These are phyloP conservation scores for Pichia sp. DNA, from an alignment of 1,139 yeast species.

Conservation along the genomic window DNA sequence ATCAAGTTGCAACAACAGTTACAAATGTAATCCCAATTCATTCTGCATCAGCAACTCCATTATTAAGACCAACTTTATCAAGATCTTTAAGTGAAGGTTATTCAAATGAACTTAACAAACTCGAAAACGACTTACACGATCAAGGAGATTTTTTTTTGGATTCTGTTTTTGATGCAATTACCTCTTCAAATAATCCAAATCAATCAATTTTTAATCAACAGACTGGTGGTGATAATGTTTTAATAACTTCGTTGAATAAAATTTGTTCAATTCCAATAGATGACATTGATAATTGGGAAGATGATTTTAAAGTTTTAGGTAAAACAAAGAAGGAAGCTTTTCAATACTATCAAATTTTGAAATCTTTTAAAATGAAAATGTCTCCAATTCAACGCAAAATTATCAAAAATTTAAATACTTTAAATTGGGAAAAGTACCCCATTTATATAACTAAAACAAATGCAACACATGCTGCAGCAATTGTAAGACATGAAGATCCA, in stretches of 20 bases:
- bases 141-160: slow-evolving; percentile 55
- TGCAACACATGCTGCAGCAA: slow-evolving; percentile 76
- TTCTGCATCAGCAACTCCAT: slow-evolving; percentile 14
- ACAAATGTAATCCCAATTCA: slow-evolving; percentile 6
- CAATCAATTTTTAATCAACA: slow-evolving; percentile 22
- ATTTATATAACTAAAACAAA: slow-evolving; percentile 59
- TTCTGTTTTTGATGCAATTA: slow-evolving; percentile 54
- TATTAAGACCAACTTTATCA: slow-evolving; percentile 21
- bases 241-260: slow-evolving; percentile 22
- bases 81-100: slow-evolving; percentile 31
- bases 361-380: slow-evolving; percentile 36
- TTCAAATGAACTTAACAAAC: slow-evolving; percentile 27
- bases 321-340: slow-evolving; percentile 13
- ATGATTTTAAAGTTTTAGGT: slow-evolving; percentile 7
- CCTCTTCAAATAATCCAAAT: slow-evolving; percentile 25
- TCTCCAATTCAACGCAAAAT: slow-evolving; percentile 44
- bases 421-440: slow-evolving; percentile 67
- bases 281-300: slow-evolving; percentile 13
- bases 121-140: slow-evolving; percentile 39
- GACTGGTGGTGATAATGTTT: slow-evolving; percentile 17
- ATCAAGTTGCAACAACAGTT: slow-evolving; percentile 11
- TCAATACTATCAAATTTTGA: slow-evolving; percentile 21
- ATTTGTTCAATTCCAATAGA: slow-evolving; percentile 23
- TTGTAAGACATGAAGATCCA: slow-evolving; percentile 51
- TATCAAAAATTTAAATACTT: slow-evolving; percentile 48